phyloP scores from a whole-genome alignment of 1,284 basidiomycete species.

The Bjerkandera adusta region DNA sequence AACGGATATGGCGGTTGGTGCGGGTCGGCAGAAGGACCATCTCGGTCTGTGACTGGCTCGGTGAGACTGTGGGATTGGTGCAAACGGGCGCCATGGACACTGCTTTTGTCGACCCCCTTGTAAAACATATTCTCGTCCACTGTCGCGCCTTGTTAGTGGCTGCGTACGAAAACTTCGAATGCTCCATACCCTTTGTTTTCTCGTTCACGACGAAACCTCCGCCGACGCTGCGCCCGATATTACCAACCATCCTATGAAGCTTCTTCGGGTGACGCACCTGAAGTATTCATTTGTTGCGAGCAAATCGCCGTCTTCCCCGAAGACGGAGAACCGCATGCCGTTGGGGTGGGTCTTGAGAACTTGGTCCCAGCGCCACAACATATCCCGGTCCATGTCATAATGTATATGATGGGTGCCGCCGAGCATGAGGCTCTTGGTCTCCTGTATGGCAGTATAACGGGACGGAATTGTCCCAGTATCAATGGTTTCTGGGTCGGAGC shows the following conservation, averaged over 20 bases:
- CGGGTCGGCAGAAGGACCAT: slow-evolving; percentile 25
- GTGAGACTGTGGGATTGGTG: slow-evolving; percentile 61
- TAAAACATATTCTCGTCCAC: slow-evolving; percentile 95
- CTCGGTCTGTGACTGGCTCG: slow-evolving; percentile 30
- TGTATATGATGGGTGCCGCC: slow-evolving; percentile 73
- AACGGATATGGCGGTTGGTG: slow-evolving; percentile 81
- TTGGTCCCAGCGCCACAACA: slow-evolving; percentile 89
- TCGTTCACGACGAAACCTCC: slow-evolving; percentile 92
- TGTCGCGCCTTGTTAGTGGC: slow-evolving; percentile 28
- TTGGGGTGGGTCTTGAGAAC: slow-evolving; percentile 83
- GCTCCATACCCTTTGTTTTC: slow-evolving; percentile 70
- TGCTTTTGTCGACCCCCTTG: slow-evolving; percentile 86
- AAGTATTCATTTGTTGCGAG: slow-evolving; percentile 96
- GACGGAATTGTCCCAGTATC: slow-evolving; percentile 78
- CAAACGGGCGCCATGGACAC: slow-evolving; percentile 76
- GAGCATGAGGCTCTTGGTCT: slow-evolving; percentile 65
- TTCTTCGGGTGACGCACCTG: slow-evolving; percentile 37
- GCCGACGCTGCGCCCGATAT: slow-evolving; percentile 56
- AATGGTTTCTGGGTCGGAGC: slow-evolving; percentile 83
- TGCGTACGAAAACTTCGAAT: not conserved
- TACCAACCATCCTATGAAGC: not conserved
- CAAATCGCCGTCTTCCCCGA: slow-evolving; percentile 77
- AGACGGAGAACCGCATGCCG: slow-evolving; percentile 91
- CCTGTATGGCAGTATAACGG: slow-evolving; percentile 70
- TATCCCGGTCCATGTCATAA: slow-evolving; percentile 87